Percentiles rank a stretch among this genome's conserved stretches.
These are phyloP conservation scores for Lachancea lanzarotensis DNA, from an alignment of 805 yeast genomes.

Conservation along the genomic window DNA sequence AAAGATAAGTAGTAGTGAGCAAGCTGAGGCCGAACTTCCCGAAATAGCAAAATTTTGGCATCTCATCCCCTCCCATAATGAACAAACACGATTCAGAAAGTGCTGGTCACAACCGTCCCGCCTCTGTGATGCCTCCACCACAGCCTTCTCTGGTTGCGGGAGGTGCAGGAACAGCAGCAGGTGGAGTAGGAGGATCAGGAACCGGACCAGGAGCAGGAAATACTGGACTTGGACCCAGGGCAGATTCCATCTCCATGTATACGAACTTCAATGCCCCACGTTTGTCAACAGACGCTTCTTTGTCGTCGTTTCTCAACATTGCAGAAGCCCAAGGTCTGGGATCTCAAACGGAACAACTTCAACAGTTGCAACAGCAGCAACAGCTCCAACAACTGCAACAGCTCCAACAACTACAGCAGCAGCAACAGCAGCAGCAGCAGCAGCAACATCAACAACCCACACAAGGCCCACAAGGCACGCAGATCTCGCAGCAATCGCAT, in stretches of 20 bases:
- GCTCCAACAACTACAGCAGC: constrained; percentile 1
- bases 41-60: too few species aligned
- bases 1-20: too few species aligned
- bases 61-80: too few species aligned
- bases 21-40: too few species aligned
- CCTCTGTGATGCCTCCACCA: constrained; percentile 13
- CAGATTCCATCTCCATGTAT: constrained; percentile 18
- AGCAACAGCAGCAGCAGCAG: neutral
- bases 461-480: neutral
- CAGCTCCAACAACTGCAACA: constrained; percentile 2
- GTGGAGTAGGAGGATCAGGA: too few species aligned
- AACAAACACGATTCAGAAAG: constrained; percentile 8
- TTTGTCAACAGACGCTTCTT: constrained; percentile 21
- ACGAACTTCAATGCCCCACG: constrained; percentile 18
- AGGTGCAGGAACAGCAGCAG: too few species aligned
- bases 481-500: neutral
- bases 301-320: constrained; percentile 23
- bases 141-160: neutral
- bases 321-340: constrained; percentile 14
- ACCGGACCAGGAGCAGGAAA: constrained; percentile 4
- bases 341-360: constrained; percentile 2
- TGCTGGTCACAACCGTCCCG: constrained; percentile 2
- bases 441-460: constrained; percentile 1
- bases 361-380: constrained; percentile 2
- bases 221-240: constrained; percentile 9